Evolutionary conservation across 108 stramenopile species (phyloP).

Genomic region (Thalassiosira profunda): DNA sequence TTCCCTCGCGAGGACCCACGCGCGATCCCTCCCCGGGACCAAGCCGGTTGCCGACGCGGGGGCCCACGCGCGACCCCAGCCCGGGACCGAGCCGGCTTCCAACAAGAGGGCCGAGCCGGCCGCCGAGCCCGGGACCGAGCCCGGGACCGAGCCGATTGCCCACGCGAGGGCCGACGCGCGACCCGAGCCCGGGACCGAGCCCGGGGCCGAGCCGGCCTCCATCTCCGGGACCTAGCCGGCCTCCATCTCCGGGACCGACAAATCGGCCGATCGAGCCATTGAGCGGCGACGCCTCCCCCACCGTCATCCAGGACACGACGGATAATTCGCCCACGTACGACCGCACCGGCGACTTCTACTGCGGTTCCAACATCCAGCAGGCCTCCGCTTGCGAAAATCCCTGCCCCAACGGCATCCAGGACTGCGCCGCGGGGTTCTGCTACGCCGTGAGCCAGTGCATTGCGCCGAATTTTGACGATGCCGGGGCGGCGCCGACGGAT

Average conservation of each 20-base stretch:
- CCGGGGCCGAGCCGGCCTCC: slow-evolving; percentile 1
- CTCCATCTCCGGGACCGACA: not conserved
- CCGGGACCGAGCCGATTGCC: slow-evolving; percentile 18
- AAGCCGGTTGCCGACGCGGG: slow-evolving; percentile 14
- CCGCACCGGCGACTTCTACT: slow-evolving; percentile 17
- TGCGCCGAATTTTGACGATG: too few relatives aligned
- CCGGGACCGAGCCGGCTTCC: slow-evolving; percentile 1
- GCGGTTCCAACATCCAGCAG: slow-evolving; percentile 3
- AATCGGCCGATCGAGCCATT: not conserved
- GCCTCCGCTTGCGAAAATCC: slow-evolving; percentile 13
- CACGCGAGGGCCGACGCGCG: slow-evolving; percentile 11
- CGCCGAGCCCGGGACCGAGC: slow-evolving; percentile 1
- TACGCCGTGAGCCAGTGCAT: slow-evolving; percentile 21
- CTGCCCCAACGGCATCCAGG: slow-evolving; percentile 15
- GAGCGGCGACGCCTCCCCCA: too few relatives aligned
- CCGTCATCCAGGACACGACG: too few relatives aligned
- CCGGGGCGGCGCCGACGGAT: not conserved
- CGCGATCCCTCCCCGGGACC: not conserved
- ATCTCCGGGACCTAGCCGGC: not conserved
- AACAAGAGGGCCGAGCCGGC: slow-evolving; percentile 19
- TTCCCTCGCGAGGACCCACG: slow-evolving; percentile 32
- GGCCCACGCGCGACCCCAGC: slow-evolving; percentile 12
- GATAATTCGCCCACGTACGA: too few relatives aligned
- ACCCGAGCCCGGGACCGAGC: slow-evolving; percentile 5
- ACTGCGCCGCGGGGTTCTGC: slow-evolving; percentile 23